These are phyloP conservation scores for Rasamsonia emersonii DNA, from an alignment of 2,329 filamentous ascomycete species.

Conservation along the genomic window DNA sequence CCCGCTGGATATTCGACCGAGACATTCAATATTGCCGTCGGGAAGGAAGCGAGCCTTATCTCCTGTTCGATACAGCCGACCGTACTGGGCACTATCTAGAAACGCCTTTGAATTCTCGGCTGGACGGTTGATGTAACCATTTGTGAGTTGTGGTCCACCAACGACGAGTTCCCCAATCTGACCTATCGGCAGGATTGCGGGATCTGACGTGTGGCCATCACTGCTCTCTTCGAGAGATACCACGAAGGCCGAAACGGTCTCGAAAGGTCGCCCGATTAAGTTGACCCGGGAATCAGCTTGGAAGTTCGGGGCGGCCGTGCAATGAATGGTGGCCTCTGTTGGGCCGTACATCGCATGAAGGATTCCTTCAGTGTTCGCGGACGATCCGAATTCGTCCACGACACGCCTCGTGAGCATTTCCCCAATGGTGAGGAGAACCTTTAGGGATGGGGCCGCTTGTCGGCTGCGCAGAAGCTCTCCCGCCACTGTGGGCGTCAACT, in stretches of 20 bases:
- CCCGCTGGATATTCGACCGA: constrained; percentile 68
- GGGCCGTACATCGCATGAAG: constrained; percentile 93
- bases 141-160: constrained; percentile 70
- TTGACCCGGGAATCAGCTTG: constrained; percentile 47
- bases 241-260: constrained; percentile 72
- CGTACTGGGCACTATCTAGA: constrained; percentile 54
- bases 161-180: constrained; percentile 72
- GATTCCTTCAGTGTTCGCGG: constrained; percentile 47
- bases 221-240: constrained; percentile 41
- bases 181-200: constrained; percentile 54
- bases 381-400: constrained; percentile 67
- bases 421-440: constrained; percentile 73
- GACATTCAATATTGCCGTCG: constrained; percentile 68
- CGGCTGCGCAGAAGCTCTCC: constrained; percentile 65
- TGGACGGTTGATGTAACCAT: constrained; percentile 71
- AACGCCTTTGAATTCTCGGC: constrained; percentile 68
- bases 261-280: constrained; percentile 68
- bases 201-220: constrained; percentile 14
- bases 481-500: constrained; percentile 82
- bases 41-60: constrained; percentile 65
- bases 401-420: constrained; percentile 81
- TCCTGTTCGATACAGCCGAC: constrained; percentile 71
- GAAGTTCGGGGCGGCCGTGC: constrained; percentile 63
- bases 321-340: constrained; percentile 87
- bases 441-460: constrained; percentile 57